Evolutionary conservation across 1,284 basidiomycete species (phyloP), one percentile per base, ranked within the genome.

Genomic region (Pholiota adiposa): DNA sequence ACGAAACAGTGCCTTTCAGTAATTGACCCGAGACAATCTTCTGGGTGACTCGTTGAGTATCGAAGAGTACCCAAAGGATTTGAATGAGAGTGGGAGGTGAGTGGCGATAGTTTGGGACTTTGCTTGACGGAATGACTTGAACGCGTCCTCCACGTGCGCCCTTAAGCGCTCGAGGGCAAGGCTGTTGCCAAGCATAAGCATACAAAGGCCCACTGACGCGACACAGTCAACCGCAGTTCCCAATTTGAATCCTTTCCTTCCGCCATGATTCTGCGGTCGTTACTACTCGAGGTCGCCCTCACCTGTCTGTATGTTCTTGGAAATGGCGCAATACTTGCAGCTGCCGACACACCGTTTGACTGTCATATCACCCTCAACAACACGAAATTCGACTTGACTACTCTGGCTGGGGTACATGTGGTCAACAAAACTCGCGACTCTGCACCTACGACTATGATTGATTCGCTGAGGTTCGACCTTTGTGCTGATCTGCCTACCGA

Each of bases 301-400:
- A 51, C 65, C 66, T 67, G 76, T 62, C 55, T 72, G 34, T 67
- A 64, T 73, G 56, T 80, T 44, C 66, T 83, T 4, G 57, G 78
- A 9, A 65, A 76, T 59, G 72, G 69, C 46, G 60, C 70, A 44
- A 65, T 75, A 27, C 63, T 70, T 34, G 75, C 68, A 9, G 72
- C 77, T 55, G 67, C 83, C 41, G 70, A 75, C 46, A 54, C 67
- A 25, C 51, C 73, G 3, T 88, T 87, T 66, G 78, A 86, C 68
- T 92, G 90, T 71, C 79, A 75, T 63, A 68, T 84, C 58, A 73
- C 75, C 0, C 67, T 81, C 44, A 80, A 77, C 43, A 77, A 76
- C 48, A 60, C 72, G 58, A 79, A 77, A 41, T 93, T 85, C 67
- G 87, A 93, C 74, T 73, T 92, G 54, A 83, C 79, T 18, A 61